A percentile compares a stretch with the other conserved stretches of the same genome.
These are phyloP conservation scores for Cicer cuneatum DNA, from an alignment of 306 rosid genomes.

Conservation along the genomic window DNA sequence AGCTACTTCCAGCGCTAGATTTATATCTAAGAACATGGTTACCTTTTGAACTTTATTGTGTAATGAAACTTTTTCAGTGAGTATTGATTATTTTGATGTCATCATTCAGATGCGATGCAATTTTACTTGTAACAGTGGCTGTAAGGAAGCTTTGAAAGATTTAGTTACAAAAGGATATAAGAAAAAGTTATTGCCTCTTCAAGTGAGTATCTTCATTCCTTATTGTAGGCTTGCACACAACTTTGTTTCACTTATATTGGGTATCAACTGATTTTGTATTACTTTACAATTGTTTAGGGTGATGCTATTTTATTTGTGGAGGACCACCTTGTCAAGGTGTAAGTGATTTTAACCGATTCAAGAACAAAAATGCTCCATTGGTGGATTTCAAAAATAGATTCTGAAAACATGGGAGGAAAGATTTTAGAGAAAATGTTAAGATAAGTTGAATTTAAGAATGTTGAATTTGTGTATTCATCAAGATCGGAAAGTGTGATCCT, in stretches of 20 bases:
- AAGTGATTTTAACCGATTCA: slow-evolving; percentile 80
- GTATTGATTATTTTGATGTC: neutral
- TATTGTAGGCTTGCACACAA: neutral
- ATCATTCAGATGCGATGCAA: slow-evolving; percentile 44
- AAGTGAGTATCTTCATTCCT: slow-evolving; percentile 42
- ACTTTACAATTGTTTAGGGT: slow-evolving; percentile 53
- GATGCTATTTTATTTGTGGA: slow-evolving; percentile 81
- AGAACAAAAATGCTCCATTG: slow-evolving; percentile 56
- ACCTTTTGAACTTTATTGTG: neutral
- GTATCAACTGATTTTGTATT: neutral
- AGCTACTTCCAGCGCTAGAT: neutral
- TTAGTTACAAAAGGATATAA: slow-evolving; percentile 50
- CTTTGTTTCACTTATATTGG: neutral
- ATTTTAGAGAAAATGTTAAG: too few relatives aligned
- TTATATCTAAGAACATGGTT: neutral
- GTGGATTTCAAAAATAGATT: slow-evolving; percentile 67
- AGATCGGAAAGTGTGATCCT: too few relatives aligned
- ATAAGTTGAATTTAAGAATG: too few relatives aligned
- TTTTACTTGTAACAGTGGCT: slow-evolving; percentile 44
- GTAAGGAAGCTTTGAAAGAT: slow-evolving; percentile 42
- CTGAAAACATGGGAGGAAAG: too few relatives aligned
- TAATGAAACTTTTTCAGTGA: neutral
- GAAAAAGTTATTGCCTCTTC: slow-evolving; percentile 54
- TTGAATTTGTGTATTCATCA: too few relatives aligned
- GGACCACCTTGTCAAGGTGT: slow-evolving; percentile 96